These are phyloP conservation scores for Rhodamnia argentea DNA, from an alignment of 345 rosid genomes.

Conservation along the genomic window DNA sequence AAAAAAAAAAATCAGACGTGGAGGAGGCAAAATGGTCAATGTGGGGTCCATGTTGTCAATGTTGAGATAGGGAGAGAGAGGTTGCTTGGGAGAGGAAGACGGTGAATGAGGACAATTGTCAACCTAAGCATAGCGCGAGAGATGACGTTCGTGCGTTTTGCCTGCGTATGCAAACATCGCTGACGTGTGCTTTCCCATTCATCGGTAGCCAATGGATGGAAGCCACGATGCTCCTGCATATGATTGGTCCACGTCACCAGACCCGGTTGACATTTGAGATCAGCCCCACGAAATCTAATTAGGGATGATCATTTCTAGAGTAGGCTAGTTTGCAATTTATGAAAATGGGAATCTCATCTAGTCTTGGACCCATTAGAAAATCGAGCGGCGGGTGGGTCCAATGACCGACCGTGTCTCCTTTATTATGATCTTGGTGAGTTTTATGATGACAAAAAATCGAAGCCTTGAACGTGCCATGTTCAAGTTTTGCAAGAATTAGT, in stretches of 20 bases:
- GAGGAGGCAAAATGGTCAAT: neutral
- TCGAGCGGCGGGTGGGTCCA: too few relatives aligned
- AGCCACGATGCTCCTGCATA: neutral
- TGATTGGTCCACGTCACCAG: neutral
- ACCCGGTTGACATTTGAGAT: too few relatives aligned
- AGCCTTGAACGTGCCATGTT: neutral
- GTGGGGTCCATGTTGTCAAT: neutral
- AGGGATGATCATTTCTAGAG: rapidly evolving
- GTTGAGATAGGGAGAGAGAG: neutral
- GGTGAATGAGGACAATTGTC: neutral
- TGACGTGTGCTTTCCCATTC: neutral
- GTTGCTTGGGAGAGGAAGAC: neutral
- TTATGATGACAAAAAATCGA: neutral
- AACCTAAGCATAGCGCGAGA: neutral
- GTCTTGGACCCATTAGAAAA: too few relatives aligned
- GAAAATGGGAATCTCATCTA: too few relatives aligned
- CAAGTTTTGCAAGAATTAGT: neutral
- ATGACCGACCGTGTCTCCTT: too few relatives aligned
- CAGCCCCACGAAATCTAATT: too few relatives aligned
- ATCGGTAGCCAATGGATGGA: neutral
- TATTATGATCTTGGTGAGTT: neutral
- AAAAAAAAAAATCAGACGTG: neutral
- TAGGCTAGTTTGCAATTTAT: too few relatives aligned
- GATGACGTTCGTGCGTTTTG: neutral
- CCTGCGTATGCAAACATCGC: neutral